phyloP scores from a whole-genome alignment of 306 rosid species.

The Inga oerstediana region DNA sequence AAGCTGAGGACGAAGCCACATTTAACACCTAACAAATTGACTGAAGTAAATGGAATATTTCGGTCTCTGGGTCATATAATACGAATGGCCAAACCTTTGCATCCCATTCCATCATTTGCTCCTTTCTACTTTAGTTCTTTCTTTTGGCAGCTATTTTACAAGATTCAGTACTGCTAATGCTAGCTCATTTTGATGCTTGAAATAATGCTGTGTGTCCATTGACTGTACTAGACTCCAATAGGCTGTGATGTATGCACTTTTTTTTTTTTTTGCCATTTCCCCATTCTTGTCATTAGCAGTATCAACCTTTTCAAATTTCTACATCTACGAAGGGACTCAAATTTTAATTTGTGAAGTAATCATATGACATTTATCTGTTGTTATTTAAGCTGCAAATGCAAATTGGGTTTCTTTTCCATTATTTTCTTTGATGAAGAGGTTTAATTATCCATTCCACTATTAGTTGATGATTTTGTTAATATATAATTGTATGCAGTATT shows the following conservation, averaged over 20 bases:
- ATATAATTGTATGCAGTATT: background rate
- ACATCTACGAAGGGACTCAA: background rate
- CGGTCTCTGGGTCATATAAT: background rate
- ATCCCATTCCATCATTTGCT: background rate
- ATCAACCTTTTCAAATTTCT: background rate
- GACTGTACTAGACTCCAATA: background rate
- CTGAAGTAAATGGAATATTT: background rate
- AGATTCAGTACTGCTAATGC: background rate
- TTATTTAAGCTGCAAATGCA: background rate
- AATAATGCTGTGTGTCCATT: background rate
- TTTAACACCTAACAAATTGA: background rate
- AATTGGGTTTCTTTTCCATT: conserved; percentile 3
- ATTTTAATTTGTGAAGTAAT: conserved; percentile 16
- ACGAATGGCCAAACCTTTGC: background rate
- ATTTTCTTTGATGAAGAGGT: background rate
- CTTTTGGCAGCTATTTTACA: background rate
- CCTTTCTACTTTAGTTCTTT: background rate
- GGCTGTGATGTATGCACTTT: background rate
- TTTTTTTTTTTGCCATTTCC: background rate
- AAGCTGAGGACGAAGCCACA: background rate
- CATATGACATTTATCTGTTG: background rate
- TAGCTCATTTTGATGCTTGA: background rate
- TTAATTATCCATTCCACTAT: background rate
- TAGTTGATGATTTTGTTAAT: background rate
- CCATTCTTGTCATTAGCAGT: background rate